Base-by-base conservation (phyloP, 768 basidiomycete genomes). In the Rhodocollybia butyracea region DNA sequence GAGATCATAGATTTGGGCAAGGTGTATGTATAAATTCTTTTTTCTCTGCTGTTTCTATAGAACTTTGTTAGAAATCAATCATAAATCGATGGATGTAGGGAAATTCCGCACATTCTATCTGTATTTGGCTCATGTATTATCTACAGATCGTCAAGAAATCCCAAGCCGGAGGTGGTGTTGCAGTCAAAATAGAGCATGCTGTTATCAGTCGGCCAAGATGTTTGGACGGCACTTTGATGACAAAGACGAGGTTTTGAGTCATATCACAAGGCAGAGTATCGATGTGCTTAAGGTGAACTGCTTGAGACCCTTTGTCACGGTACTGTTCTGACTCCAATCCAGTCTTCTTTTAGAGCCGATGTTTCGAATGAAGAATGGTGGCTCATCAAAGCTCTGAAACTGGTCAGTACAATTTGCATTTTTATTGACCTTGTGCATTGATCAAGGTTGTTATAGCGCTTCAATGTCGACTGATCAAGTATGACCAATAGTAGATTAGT, bases 151-250 rank as follows among this genome's bases (percentile, higher is more conserved):
- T 98, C 62, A 98, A 97, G 76, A 94, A 92, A 72, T 78, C 86
- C 2, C 94, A 98, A 69, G 86, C 91, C 17, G 95, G 94, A 63
- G 95, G 82, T 46, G 96, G 97, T 65, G 95, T 98, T 13, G 96
- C 97, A 0, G 90, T 98, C 62, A 99, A 98, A 80, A 97, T 98
- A 57, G 97, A 98, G 70, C 91, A 96, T 68, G 95, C 94, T 3
- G 88, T 95, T 94, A 98, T 70, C 90, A 98, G 72, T 89, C 89
- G 22, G 86, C 94, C 26, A 96, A 94, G 73, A 88, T 94, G 85
- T 98, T 89, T 66, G 94, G 94, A 3, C 85, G 95, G 62, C 95
- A 98, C 72, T 98, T 94, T 65, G 89, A 91, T 63, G 94, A 98
- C 46, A 91, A 96, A 72, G 95, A 98, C 67, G 97, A 98, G 63